Evolutionary conservation across 1,284 basidiomycete genomes (phyloP), one percentile per base, ranked within the genome.

Genomic region (Stygiomarasmius scandens): DNA sequence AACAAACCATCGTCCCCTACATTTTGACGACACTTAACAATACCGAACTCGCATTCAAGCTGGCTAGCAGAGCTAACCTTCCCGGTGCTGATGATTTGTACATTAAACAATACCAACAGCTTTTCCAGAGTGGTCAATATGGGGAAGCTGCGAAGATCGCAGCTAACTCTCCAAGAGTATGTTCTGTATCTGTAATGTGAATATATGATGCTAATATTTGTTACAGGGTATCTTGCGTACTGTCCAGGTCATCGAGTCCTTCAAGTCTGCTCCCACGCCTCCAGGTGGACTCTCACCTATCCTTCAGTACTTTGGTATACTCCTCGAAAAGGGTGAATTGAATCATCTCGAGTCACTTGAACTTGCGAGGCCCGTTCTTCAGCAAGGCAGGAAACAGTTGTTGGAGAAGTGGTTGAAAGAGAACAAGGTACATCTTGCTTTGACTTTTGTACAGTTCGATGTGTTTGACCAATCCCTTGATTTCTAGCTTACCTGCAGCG

Each of bases 361-460:
- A 74, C 87, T 99, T 45, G 96, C 97, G 0, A 88, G 95, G 53
- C 97, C 97, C 22, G 97, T 99, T 12, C 80, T 99, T 51, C 90
- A 94, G 66, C 97, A 99, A 78, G 95, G 95, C 55, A 88, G 96
- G 69, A 99, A 99, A 78, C 95, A 98, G 69, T 80, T 99, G 47
- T 82, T 99, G 24, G 97, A 99, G 79, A 99, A 99, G 71, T 99
- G 97, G 97, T 79, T 99, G 64, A 99, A 99, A 78, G 97, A 99
- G 82, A 98, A 98, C 80, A 99, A 99, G 86, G 92, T 87, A 61
- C 22, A 59, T 47, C 43, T 52, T 12, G 29, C 29, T 24, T 29
- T n/a, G 16, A 44, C 23, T 5, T 45, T 55, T 32, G 19, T 20
- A 12, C 14, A 14, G 41, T 11, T 41, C 25, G 11, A 25, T 23